These are phyloP conservation scores for Nadsonia fulvescens DNA, from an alignment of 805 yeast species.

Conservation along the genomic window DNA sequence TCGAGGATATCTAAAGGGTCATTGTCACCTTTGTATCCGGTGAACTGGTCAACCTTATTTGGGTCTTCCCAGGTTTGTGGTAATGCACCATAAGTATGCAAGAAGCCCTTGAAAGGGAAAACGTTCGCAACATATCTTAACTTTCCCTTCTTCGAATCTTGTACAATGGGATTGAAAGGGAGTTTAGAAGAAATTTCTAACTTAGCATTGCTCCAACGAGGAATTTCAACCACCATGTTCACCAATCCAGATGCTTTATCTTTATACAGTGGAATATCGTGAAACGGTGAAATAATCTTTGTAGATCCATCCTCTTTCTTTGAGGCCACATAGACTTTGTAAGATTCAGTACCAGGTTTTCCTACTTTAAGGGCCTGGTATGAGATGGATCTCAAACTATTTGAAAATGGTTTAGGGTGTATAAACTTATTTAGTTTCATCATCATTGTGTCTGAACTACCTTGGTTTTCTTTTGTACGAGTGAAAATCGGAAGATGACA, in stretches of 20 bases:
- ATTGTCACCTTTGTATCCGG: conserved; percentile 61
- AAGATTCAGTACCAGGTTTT: conserved; percentile 68
- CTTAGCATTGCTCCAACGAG: conserved; percentile 79
- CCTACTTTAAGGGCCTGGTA: conserved; percentile 75
- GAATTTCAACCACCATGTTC: conserved; percentile 81
- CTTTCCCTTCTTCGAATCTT: conserved; percentile 60
- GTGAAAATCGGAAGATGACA: too few species aligned
- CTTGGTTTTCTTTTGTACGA: too few species aligned
- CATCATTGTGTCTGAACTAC: too few species aligned
- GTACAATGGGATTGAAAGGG: conserved; percentile 59
- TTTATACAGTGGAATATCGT: conserved; percentile 42
- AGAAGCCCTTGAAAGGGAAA: conserved; percentile 71
- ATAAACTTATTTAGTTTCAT: too few species aligned
- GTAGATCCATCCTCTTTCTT: conserved; percentile 64
- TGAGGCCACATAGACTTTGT: conserved; percentile 60
- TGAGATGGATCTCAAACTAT: conserved; percentile 12
- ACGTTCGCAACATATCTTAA: conserved; percentile 61
- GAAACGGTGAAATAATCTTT: conserved; percentile 58
- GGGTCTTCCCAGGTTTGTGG: conserved; percentile 94
- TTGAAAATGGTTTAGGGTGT: neutral
- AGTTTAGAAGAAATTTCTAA: conserved; percentile 49
- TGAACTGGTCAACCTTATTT: conserved; percentile 27
- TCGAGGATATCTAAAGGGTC: conserved; percentile 94
- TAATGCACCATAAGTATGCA: conserved; percentile 50
- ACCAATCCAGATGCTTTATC: conserved; percentile 21